phyloP scores from a whole-genome alignment of 139 green algal species.

The Pedinophyceae sp. region DNA sequence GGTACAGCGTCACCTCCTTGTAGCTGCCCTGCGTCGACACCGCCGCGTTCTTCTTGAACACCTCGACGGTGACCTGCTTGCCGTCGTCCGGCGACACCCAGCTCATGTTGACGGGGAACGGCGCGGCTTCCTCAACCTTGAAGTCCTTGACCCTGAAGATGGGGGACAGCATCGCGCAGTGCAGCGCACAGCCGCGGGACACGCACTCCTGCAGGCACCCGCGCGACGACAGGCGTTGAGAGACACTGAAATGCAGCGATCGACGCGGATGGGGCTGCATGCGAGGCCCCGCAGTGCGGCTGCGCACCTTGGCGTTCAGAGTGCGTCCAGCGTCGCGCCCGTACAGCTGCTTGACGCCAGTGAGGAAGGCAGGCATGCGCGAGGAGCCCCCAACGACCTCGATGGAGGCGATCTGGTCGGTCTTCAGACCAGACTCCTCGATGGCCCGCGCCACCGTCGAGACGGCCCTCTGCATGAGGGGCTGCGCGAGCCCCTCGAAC shows the following conservation, averaged over 20 bases:
- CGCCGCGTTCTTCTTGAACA: constrained; percentile 61
- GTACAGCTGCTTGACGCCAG: constrained; percentile 33
- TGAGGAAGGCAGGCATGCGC: constrained; percentile 63
- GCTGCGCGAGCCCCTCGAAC: constrained; percentile 64
- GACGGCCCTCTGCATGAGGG: constrained; percentile 44
- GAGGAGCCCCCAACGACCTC: constrained; percentile 80
- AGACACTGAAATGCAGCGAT: too few species aligned
- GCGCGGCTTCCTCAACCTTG: constrained; percentile 76
- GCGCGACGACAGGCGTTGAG: too few species aligned
- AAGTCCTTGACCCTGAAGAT: constrained; percentile 95
- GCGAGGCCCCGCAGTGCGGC: too few species aligned
- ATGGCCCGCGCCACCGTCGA: constrained; percentile 37
- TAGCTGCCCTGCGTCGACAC: constrained; percentile 23
- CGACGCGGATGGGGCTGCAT: too few species aligned
- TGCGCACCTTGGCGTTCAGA: constrained; percentile 88
- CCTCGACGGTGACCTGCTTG: constrained; percentile 15
- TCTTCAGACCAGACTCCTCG: constrained; percentile 34
- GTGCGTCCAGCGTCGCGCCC: constrained; percentile 56
- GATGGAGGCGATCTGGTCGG: constrained; percentile 58
- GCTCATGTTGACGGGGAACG: constrained; percentile 60
- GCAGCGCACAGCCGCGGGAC: constrained; percentile 74
- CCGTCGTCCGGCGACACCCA: too few species aligned
- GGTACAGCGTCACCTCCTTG: constrained; percentile 1
- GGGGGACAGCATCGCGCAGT: constrained; percentile 96
- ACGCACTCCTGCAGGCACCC: too few species aligned